phyloP scores from a whole-genome alignment of 2,329 filamentous ascomycete species.

The Talaromyces verruculosus region DNA sequence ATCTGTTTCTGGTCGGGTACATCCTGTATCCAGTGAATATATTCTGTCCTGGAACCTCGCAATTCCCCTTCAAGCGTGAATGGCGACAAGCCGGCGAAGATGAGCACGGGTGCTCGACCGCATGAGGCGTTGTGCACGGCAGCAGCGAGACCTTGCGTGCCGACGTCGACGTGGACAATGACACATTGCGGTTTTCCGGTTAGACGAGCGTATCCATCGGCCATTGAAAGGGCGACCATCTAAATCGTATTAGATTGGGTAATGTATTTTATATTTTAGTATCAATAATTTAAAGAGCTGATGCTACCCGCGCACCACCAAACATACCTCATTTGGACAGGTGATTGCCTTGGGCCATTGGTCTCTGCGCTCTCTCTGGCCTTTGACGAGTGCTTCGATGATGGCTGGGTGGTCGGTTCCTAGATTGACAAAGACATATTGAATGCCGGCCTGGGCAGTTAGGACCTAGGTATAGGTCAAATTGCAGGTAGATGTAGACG shows the following conservation, averaged over 20 bases:
- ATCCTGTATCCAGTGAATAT: slow-evolving; percentile 85
- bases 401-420: slow-evolving; percentile 68
- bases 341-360: slow-evolving; percentile 73
- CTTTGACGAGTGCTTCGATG: slow-evolving; percentile 77
- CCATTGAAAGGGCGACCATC: slow-evolving; percentile 85
- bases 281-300: neutral
- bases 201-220: slow-evolving; percentile 73
- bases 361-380: slow-evolving; percentile 64
- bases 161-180: slow-evolving; percentile 78
- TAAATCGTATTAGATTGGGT: slow-evolving; percentile 32
- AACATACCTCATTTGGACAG: slow-evolving; percentile 71
- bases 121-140: slow-evolving; percentile 78
- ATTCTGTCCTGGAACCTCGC: slow-evolving; percentile 74
- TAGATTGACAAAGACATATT: slow-evolving; percentile 55
- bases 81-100: slow-evolving; percentile 76
- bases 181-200: slow-evolving; percentile 73
- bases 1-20: slow-evolving; percentile 80
- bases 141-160: slow-evolving; percentile 74
- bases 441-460: slow-evolving; percentile 47
- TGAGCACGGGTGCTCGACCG: slow-evolving; percentile 70
- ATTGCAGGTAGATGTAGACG: slow-evolving; percentile 37
- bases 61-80: slow-evolving; percentile 77
- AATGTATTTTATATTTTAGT: neutral
- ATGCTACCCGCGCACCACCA: neutral
- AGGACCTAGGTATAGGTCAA: neutral